Evolutionary conservation across 2,329 filamentous ascomycete genomes (phyloP), one percentile per base, ranked within the genome.

Genomic region (Septoria petroselini): DNA sequence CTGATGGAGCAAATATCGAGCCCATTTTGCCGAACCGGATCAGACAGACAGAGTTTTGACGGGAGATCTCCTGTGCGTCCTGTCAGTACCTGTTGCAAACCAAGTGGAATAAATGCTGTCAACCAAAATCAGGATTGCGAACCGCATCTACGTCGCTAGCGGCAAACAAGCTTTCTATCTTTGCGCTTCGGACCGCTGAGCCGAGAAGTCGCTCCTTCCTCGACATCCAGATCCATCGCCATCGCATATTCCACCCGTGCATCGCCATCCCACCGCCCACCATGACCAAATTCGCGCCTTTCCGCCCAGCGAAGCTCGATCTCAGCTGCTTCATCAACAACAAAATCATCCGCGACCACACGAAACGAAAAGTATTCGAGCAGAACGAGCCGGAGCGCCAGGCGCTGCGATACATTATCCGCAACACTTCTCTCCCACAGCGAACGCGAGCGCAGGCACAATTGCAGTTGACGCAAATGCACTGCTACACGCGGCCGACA

Each of bases 401-500:
- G 86, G 91, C 75, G 3, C 73, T 77, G 41, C 71, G 73, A 63
- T 96, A 96, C 74, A 85, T 95, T 57, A 88, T 95, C 69, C 89
- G 88, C 70, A 98, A 98, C 72, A 93, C 89, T 25, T 85, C 84
- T 1, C 84, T 98, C 2, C 83, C 91, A 1, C 77, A 83, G 48
- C 82, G 91, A 65, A 83, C 86, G 43, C 87, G 94, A 64, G 89
- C 88, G 55, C 87, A 95, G 69, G 93, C 93, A 34, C 91, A 97
- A 75, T 81, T 98, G 49, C 85, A 97, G 73, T 78, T 98, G 59
- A 83, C 86, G 3, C 86, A 95, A 73, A 96, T 97, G 91, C 91
- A 96, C 75, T 84, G 82, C 76, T 97, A 97, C 73, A 97, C 93
- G 29, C 81, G 91, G 54, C 83, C 88, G 51, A 95, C 91, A 41